Base-by-base conservation (phyloP, 1,139 yeast genomes). In the Hansenula lynferdii region DNA sequence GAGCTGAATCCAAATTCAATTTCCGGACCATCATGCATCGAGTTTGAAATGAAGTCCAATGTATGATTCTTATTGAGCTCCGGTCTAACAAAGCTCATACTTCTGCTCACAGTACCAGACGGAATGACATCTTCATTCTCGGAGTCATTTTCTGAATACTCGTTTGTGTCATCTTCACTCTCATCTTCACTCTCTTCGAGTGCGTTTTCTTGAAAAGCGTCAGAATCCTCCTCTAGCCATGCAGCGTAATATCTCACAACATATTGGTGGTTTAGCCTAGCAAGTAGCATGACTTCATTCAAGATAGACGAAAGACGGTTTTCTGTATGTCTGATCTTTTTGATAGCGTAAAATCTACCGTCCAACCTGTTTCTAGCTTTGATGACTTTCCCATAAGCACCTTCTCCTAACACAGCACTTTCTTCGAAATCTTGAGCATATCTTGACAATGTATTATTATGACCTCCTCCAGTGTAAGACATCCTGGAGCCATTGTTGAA, bases 351-450 rank as follows among this genome's bases (percentile, higher is more conserved):
- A 51, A 85, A 85, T 6, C 97, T 75, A 18, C 98, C 97, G 56
- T 94, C 99, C 48, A 92, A 74, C 45, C 90, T 75, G 58, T 89
- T 90, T 44, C 98, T 70, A 0, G 94, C 98, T 54, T 90, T 90
- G 15, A 92, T 96, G 11, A 94, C 99, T 57, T 90, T 96, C 8
- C 98, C 99, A 65, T 84, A 94, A 0, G 95, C 98, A 25, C 99
- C 99, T 52, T 82, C 79, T 3, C 99, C 98, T n/a, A 94, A 63
- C 19, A 80, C 75, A 0, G 94, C 94, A 33, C 89, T 84, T 57
- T 92, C 98, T 60, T 92, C 98, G 60, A 94, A 94, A 57, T 94
- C 98, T 41, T 77, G 76, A 1, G 75, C 76, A 56, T 83, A 83
- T 42, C 92, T 67, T 0, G 90, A 82, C 4, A 42, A 32, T 33